Conservation (phyloP, 2,329 filamentous ascomycete genomes). For the Colletotrichum sansevieriae region DNA sequence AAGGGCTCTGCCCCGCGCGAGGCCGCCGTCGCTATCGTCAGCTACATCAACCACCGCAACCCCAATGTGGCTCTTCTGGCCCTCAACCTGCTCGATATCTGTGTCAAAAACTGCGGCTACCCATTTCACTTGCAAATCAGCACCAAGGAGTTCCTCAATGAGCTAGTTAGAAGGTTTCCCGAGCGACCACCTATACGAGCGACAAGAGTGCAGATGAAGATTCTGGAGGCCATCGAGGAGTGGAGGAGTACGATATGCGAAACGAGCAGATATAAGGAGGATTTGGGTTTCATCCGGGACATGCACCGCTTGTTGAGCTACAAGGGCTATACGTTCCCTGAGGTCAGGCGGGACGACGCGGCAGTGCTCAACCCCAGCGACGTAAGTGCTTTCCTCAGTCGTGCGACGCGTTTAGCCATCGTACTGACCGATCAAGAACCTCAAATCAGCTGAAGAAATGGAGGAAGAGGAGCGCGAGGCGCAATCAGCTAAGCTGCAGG, state of each 20-base stretch:
- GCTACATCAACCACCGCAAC: conserved; percentile 96
- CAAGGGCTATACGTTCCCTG: conserved; percentile 97
- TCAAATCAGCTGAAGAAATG: conserved; percentile 98
- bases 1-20: conserved; percentile 96
- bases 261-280: conserved; percentile 97
- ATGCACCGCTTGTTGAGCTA: conserved; percentile 97
- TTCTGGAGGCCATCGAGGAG: conserved; percentile 96
- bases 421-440: conserved; percentile 69
- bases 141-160: conserved; percentile 99
- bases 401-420: neutral
- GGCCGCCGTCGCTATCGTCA: conserved; percentile 92
- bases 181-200: conserved; percentile 90
- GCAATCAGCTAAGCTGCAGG: conserved; percentile 97
- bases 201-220: conserved; percentile 89
- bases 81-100: conserved; percentile 94
- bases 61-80: conserved; percentile 94
- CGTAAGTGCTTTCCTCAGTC: conserved; percentile 65
- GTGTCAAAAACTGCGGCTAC: conserved; percentile 99
- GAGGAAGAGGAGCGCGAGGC: conserved; percentile 95
- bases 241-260: conserved; percentile 99
- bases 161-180: conserved; percentile 94
- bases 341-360: conserved; percentile 91
- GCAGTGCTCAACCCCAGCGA: conserved; percentile 97
- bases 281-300: conserved; percentile 94
- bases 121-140: conserved; percentile 98